Evolutionary conservation across 2,329 filamentous ascomycete species (phyloP).

Genomic region (Tolypocladium inflatum): DNA sequence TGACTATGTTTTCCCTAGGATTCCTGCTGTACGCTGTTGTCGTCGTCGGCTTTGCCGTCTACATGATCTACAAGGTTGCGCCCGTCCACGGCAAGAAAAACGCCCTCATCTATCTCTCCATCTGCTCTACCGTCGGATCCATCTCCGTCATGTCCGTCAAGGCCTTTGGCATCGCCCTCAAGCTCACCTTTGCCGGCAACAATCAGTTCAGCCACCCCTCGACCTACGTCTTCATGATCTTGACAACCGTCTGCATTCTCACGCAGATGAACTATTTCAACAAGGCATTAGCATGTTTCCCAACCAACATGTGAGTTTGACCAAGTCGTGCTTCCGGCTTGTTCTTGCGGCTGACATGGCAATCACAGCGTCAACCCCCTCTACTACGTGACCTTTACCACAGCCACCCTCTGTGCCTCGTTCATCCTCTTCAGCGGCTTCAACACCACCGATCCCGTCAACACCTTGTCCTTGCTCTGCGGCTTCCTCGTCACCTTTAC

Average conservation of each 20-base stretch:
- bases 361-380: constrained; percentile 73
- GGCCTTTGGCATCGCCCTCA: constrained; percentile 94
- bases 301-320: constrained; percentile 78
- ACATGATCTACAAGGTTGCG: constrained; percentile 96
- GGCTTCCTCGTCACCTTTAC: constrained; percentile 94
- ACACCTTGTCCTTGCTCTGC: constrained; percentile 83
- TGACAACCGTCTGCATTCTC: constrained; percentile 85
- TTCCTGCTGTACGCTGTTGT: constrained; percentile 80
- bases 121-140: constrained; percentile 93
- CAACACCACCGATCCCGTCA: constrained; percentile 86
- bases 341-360: constrained; percentile 5
- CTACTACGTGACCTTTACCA: constrained; percentile 97
- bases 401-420: constrained; percentile 83
- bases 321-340: neutral
- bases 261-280: constrained; percentile 99
- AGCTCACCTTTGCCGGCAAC: constrained; percentile 83
- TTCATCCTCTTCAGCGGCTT: constrained; percentile 95
- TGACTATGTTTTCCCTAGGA: constrained; percentile 39
- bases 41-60: constrained; percentile 72
- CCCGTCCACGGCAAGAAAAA: constrained; percentile 90
- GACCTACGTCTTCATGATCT: constrained; percentile 94
- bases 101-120: constrained; percentile 91
- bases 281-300: constrained; percentile 94
- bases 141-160: constrained; percentile 99
- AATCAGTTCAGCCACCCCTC: constrained; percentile 94